Conservation (phyloP, 1,284 basidiomycete species). For the Irpex lacteus region DNA sequence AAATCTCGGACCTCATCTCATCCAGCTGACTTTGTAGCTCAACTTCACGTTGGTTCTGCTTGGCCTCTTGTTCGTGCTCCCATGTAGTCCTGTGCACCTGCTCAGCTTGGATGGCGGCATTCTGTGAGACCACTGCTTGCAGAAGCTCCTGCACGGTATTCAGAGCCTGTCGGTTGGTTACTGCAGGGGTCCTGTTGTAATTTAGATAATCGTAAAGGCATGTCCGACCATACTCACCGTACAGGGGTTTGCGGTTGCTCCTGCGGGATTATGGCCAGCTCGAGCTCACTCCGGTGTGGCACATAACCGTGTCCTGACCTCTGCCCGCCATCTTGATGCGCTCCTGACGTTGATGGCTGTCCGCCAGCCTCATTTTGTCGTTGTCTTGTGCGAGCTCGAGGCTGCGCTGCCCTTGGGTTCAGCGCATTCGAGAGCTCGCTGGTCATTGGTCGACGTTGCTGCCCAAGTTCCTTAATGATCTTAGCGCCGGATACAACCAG, state of each 20-base stretch:
- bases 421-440: constrained; percentile 77
- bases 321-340: neutral
- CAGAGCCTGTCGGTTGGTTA: constrained; percentile 14
- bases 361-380: constrained; percentile 13
- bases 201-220: neutral
- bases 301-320: constrained; percentile 14
- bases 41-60: constrained; percentile 47
- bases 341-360: neutral
- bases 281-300: constrained; percentile 57
- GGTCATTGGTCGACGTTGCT: constrained; percentile 25
- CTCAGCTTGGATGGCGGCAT: constrained; percentile 58
- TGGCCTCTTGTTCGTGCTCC: constrained; percentile 69
- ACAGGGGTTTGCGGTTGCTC: constrained; percentile 33
- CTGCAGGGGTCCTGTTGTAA: constrained; percentile 7
- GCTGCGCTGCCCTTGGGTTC: constrained; percentile 57
- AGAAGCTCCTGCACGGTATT: constrained; percentile 57
- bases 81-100: constrained; percentile 54
- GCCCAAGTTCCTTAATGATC: neutral
- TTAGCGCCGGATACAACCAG: neutral
- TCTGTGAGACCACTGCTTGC: constrained; percentile 48
- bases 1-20: constrained; percentile 59
- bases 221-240: constrained; percentile 5
- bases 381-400: constrained; percentile 24
- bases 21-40: constrained; percentile 57
- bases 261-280: constrained; percentile 46